Evolutionary conservation across 805 yeast genomes (phyloP).

Genomic region (Lipomyces oligophaga): DNA sequence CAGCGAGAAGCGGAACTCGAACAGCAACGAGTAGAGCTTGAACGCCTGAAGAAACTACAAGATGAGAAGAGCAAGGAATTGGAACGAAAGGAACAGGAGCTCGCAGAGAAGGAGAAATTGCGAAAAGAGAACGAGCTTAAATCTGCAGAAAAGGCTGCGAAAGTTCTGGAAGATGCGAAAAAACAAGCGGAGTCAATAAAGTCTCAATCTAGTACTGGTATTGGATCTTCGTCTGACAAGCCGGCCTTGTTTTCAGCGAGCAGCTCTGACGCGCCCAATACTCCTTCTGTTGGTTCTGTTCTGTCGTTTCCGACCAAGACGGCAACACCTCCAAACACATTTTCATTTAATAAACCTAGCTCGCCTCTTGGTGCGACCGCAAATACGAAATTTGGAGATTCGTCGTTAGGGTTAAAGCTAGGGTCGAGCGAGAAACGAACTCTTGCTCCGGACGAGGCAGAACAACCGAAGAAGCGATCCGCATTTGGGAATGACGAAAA

Average conservation of each 20-base stretch:
- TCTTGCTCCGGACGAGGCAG: no score
- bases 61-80: constrained; percentile 7
- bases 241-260: background rate
- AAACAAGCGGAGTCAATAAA: background rate
- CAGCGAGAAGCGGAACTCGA: constrained; percentile 14
- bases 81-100: constrained; percentile 8
- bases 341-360: no score
- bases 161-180: background rate
- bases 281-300: no score
- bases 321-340: no score
- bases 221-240: background rate
- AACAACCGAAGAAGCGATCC: no score
- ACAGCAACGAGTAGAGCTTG: constrained; percentile 16
- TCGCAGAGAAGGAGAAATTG: constrained; percentile 2
- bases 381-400: no score
- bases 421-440: no score
- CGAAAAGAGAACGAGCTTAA: background rate
- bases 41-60: constrained; percentile 11
- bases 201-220: background rate
- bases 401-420: no score
- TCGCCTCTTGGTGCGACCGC: no score
- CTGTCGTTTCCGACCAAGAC: no score
- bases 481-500: no score
- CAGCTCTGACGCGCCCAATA: no score
- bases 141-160: constrained; percentile 1